Evolutionary conservation across 805 yeast genomes (phyloP).

Genomic region (Saccharomycopsis schoenii): DNA sequence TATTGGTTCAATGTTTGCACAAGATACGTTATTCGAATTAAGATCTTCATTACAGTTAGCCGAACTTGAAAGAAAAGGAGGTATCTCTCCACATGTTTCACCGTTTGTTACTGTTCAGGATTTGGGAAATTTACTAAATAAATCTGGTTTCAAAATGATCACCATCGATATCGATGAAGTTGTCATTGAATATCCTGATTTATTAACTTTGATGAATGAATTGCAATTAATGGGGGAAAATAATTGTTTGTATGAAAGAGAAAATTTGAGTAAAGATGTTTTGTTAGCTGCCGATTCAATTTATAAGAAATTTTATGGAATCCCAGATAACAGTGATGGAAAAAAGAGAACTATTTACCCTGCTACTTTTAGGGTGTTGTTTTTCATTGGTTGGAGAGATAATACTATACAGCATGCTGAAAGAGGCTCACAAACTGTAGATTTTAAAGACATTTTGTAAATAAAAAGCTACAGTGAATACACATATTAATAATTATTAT

Average conservation of each 20-base stretch:
- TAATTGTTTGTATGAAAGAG: slow-evolving; percentile 43
- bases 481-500: background rate
- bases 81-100: slow-evolving; percentile 70
- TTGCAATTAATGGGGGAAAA: slow-evolving; percentile 79
- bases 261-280: slow-evolving; percentile 47
- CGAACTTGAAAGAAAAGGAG: slow-evolving; percentile 70
- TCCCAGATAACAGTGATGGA: slow-evolving; percentile 34
- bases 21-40: slow-evolving; percentile 76
- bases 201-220: slow-evolving; percentile 57
- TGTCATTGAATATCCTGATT: slow-evolving; percentile 67
- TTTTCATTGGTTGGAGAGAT: slow-evolving; percentile 86
- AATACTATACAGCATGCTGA: slow-evolving; percentile 62
- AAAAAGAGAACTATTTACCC: slow-evolving; percentile 40
- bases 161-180: slow-evolving; percentile 82
- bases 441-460: slow-evolving; percentile 49
- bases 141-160: slow-evolving; percentile 69
- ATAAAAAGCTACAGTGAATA: background rate
- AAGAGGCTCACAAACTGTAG: slow-evolving; percentile 64
- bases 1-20: slow-evolving; percentile 73
- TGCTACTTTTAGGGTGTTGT: slow-evolving; percentile 67
- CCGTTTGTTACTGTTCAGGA: slow-evolving; percentile 75
- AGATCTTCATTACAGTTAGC: slow-evolving; percentile 75
- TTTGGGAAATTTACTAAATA: slow-evolving; percentile 60
- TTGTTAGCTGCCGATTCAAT: slow-evolving; percentile 70
- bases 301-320: slow-evolving; percentile 63